A percentile compares a stretch with the other conserved stretches of the same genome.
Evolutionary conservation across 768 basidiomycete genomes (phyloP).

Genomic region (Mycena belliarum): DNA sequence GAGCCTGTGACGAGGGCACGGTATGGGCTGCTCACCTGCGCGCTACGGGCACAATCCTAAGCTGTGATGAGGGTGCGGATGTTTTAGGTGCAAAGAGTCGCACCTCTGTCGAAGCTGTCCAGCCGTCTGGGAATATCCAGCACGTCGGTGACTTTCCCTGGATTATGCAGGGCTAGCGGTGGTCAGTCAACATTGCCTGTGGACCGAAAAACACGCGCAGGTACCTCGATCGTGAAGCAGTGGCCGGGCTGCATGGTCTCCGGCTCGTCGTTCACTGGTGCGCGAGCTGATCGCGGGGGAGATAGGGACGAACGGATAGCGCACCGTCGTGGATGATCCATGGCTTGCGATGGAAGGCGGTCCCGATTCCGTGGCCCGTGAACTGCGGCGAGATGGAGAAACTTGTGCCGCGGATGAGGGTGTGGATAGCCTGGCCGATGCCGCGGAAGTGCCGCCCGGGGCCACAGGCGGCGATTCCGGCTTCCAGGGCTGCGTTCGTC

Average conservation of each 20-base stretch:
- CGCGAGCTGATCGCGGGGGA: not conserved
- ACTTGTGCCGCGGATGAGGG: slow-evolving; percentile 37
- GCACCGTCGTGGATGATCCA: slow-evolving; percentile 81
- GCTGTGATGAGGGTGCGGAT: no score
- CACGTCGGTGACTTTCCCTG: slow-evolving; percentile 69
- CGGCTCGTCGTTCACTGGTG: slow-evolving; percentile 76
- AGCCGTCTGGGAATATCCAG: slow-evolving; percentile 88
- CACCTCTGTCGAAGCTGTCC: slow-evolving; percentile 91
- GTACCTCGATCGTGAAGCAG: slow-evolving; percentile 91
- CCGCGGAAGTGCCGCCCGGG: slow-evolving; percentile 67
- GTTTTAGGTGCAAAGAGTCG: slow-evolving; percentile 17
- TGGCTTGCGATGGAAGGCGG: slow-evolving; percentile 75
- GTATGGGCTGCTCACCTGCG: no score
- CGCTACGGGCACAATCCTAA: no score
- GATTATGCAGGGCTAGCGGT: slow-evolving; percentile 65
- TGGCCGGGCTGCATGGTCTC: slow-evolving; percentile 82
- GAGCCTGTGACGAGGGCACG: no score
- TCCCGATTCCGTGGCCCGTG: slow-evolving; percentile 87
- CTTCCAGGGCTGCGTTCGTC: slow-evolving; percentile 64
- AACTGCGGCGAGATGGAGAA: slow-evolving; percentile 74
- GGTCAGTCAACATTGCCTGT: not conserved
- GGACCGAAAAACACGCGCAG: slow-evolving; percentile 10
- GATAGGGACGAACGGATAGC: slow-evolving; percentile 18
- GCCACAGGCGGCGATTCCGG: slow-evolving; percentile 74
- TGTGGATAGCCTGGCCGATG: slow-evolving; percentile 74